These are phyloP conservation scores for Apophysomyces sp. DNA, from an alignment of 371 early-diverging fungal species.

Conservation along the genomic window DNA sequence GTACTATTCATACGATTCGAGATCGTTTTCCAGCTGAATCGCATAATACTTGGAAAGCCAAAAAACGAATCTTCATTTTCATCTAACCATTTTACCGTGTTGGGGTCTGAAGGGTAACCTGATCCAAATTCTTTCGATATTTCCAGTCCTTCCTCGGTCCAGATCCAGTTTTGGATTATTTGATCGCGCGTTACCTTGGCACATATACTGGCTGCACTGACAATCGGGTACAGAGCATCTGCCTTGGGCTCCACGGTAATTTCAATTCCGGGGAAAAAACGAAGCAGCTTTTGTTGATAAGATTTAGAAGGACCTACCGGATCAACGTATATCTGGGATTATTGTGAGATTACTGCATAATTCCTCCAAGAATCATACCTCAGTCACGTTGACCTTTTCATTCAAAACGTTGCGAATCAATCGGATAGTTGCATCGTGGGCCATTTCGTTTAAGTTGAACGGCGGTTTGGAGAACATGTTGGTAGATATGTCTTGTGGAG, in stretches of 20 bases:
- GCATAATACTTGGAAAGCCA: constrained; percentile 91
- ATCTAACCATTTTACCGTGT: constrained; percentile 90
- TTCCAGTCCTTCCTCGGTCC: constrained; percentile 63
- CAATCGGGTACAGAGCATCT: constrained; percentile 93
- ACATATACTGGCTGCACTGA: constrained; percentile 98
- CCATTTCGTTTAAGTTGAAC: constrained; percentile 94
- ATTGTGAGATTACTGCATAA: background rate
- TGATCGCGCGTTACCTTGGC: constrained; percentile 98
- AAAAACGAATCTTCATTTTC: constrained; percentile 82
- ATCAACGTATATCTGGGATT: constrained; percentile 87
- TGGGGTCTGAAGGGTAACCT: constrained; percentile 98
- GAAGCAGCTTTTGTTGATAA: constrained; percentile 79
- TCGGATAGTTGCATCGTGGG: constrained; percentile 91
- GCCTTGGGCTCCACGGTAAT: constrained; percentile 96
- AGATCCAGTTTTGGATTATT: constrained; percentile 79
- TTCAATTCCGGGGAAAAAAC: constrained; percentile 70
- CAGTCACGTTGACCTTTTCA: constrained; percentile 67
- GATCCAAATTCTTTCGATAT: constrained; percentile 81
- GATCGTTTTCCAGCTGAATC: constrained; percentile 97
- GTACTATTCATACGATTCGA: constrained; percentile 67
- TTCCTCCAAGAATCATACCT: constrained; percentile 44
- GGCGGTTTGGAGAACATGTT: constrained; percentile 86
- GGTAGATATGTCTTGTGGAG: constrained; percentile 88
- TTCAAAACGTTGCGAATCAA: constrained; percentile 70
- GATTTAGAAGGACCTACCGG: constrained; percentile 94